A percentile compares a stretch with the other conserved stretches of the same genome.
Conservation (phyloP, 805 yeast genomes). For the Candida peoriensis region DNA sequence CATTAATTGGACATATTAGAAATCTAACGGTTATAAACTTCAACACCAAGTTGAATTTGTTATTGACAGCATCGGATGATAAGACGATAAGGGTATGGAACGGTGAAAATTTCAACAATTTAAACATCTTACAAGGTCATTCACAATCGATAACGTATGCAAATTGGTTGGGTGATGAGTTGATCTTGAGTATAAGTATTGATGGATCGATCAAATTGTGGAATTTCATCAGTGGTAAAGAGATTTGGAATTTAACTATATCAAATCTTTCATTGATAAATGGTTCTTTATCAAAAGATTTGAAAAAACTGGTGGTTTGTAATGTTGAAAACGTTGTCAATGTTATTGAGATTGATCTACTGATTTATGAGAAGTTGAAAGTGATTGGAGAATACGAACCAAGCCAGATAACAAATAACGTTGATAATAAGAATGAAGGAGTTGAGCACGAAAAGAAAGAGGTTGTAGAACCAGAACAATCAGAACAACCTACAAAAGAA, state of each 20-base stretch:
- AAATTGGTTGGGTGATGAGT: slow-evolving; percentile 45
- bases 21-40: slow-evolving; percentile 51
- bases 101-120: slow-evolving; percentile 51
- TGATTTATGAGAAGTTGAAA: slow-evolving; percentile 12
- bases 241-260: slow-evolving; percentile 30
- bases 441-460: too few species aligned
- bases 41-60: slow-evolving; percentile 43
- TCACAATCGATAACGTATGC: slow-evolving; percentile 52
- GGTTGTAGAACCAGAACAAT: too few species aligned
- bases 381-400: slow-evolving; percentile 23
- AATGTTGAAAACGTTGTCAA: slow-evolving; percentile 58
- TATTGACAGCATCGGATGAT: slow-evolving; percentile 80
- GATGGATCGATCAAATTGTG: slow-evolving; percentile 70
- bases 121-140: slow-evolving; percentile 47
- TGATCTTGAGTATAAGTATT: slow-evolving; percentile 52
- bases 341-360: slow-evolving; percentile 40
- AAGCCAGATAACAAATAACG: too few species aligned
- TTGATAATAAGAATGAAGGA: too few species aligned
- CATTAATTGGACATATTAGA: slow-evolving; percentile 60
- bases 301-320: slow-evolving; percentile 51
- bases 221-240: slow-evolving; percentile 46
- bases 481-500: slow-evolving; percentile 6
- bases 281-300: slow-evolving; percentile 48
- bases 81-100: slow-evolving; percentile 70
- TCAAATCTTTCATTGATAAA: slow-evolving; percentile 53